Base-by-base conservation (phyloP, 441 rosid genomes). In the Breynia disticha region DNA sequence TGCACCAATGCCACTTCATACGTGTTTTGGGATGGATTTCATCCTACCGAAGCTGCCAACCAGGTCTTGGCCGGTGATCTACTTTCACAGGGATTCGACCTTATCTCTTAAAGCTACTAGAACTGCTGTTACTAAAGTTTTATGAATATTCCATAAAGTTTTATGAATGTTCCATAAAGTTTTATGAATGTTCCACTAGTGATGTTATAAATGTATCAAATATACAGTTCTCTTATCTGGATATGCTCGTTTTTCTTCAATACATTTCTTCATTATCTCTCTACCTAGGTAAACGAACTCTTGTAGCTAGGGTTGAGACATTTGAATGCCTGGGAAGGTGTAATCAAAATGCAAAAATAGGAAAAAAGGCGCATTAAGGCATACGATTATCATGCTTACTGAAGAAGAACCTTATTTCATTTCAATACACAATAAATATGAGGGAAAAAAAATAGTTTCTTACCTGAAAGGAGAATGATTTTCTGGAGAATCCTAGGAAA, bases 21-120 rank as follows among this genome's bases (percentile, higher is more conserved):
- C 57, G 80, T 86, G 62, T 89, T 89, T 59, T 89, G 96, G 93
- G 96, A 89, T 61, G 96, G 91, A 57, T 89, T 89, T 71, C 96
- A 89, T 75, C 89, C 96, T 53, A 71, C 97, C 18, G 91, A 94
- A 83, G 86, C 95, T n/a, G 82, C 93, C 50, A 85, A 94, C 76
- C 67, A 72, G 72, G 72, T 75, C 59, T 54, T 89, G 70, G 95
- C 94, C 56, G 81, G 76, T 28, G 57, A 67, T 64, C 79, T 94
- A 64, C 73, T 89, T 55, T 64, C 68, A 55, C 89, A 89, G 49
- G 99, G 99, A 61, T 50, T 84, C 35, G 67, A 76, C 60, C 96
- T 89, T 60, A 77, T 87, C 64, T 77, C 89, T 65, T 91, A 69
- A 89, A 65, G 51, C 72, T 45, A 47, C 46, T 21, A 38, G n/a